Base-by-base conservation (phyloP, 148 eudicot genomes). In the Silene uniflora region DNA sequence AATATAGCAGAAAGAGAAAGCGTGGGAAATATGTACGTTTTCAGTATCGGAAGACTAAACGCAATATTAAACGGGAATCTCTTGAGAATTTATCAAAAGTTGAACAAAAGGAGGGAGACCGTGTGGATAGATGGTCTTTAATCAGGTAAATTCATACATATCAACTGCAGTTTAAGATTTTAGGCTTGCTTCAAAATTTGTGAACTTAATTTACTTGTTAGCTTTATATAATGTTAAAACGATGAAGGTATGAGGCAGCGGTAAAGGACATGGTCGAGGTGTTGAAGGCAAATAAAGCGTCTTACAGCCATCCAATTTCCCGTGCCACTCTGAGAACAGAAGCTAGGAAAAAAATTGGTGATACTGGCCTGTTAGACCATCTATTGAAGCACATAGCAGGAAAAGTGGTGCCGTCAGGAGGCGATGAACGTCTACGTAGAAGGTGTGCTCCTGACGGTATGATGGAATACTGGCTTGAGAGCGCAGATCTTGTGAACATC, bases 391-490 rank as follows among this genome's bases (percentile, higher is more conserved):
- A 94, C 81, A 83, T 94, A 86, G 97, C 98, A 0, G 97, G 91
- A 11, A 88, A 85, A 85, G 81, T 88, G 68, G 91, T 93, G 5
- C 97, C 97, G 27, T 55, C 61, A 1, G 92, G 95, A 59, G 96
- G 97, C 7, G 66, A 69, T 52, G 88, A 87, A 61, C 85, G 98
- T 58, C 89, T 94, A 65, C 80, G 98, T 67, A 77, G 97, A 76
- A 76, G 93, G 81, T 96, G 93, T 83, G 93, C 89, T 79, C 77
- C 91, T 46, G 89, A 90, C 10, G 97, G 98, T 10, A 86, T 79
- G 71, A 94, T 91, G 98, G 97, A 90, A 80, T 94, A 91, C 76
- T 94, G 98, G 98, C 76, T 94, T 56, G 98, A 94, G 83, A 81
- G 84, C 79, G 90, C 97, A 64, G 88, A 94, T 73, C 93, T 94